A percentile compares a stretch with the other conserved stretches of the same genome.
These are phyloP conservation scores for Gossypium rotundifolium DNA, from an alignment of 345 rosid species.

Conservation along the genomic window DNA sequence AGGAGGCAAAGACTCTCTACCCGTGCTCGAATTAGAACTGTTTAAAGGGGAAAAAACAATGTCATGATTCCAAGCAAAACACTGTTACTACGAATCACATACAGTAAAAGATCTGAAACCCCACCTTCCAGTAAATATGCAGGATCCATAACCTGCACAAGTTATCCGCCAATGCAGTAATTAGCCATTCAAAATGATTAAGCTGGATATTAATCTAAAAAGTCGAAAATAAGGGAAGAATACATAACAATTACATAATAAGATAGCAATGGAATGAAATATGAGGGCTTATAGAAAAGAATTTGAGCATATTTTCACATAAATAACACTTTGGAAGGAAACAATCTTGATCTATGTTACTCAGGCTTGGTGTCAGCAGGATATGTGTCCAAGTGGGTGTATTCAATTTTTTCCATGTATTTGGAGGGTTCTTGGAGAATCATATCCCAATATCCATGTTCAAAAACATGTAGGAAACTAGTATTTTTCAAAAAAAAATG, in stretches of 20 bases:
- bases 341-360: no score
- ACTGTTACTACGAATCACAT: not conserved
- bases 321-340: not conserved
- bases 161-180: not conserved
- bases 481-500: no score
- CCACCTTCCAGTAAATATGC: slow-evolving; percentile 80
- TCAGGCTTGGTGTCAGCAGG: no score
- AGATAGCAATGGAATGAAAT: not conserved
- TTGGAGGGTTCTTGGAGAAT: no score
- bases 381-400: no score
- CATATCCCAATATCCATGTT: no score
- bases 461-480: no score
- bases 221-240: not conserved
- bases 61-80: not conserved
- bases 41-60: slow-evolving; percentile 10
- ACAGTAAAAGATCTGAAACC: slow-evolving; percentile 7
- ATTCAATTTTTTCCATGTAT: no score
- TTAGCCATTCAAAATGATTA: not conserved
- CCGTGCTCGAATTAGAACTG: slow-evolving; percentile 46
- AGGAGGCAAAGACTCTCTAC: slow-evolving; percentile 32
- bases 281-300: not conserved
- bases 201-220: not conserved
- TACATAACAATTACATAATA: not conserved
- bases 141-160: slow-evolving; percentile 66
- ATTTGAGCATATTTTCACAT: not conserved